A percentile compares a stretch with the other conserved stretches of the same genome.
These are phyloP conservation scores for Dioscorea cayenensis DNA, from an alignment of 116 monocot genomes.

Conservation along the genomic window DNA sequence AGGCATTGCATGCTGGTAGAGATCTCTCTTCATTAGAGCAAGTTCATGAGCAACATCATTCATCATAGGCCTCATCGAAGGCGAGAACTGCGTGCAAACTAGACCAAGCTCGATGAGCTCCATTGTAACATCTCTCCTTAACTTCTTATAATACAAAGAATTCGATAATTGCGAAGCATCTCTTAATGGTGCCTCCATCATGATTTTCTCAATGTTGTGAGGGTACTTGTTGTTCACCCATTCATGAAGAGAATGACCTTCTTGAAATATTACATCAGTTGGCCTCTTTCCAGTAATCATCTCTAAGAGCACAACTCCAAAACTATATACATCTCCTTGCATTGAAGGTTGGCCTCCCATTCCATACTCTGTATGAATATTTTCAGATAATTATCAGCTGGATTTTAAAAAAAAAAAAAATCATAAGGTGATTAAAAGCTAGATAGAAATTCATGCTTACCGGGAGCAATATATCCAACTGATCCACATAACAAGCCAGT, in stretches of 20 bases:
- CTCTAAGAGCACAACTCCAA: conserved; percentile 73
- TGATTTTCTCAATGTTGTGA: conserved; percentile 26
- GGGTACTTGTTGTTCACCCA: conserved; percentile 64
- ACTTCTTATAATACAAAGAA: conserved; percentile 8
- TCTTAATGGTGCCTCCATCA: conserved; percentile 7
- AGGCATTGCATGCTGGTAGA: conserved; percentile 10
- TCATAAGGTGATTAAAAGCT: not conserved
- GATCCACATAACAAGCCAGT: conserved; percentile 61
- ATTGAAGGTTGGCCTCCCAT: conserved; percentile 58
- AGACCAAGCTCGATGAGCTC: conserved; percentile 73
- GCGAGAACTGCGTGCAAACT: conserved; percentile 46
- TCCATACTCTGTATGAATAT: conserved; percentile 62
- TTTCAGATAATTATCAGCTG: not conserved
- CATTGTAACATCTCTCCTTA: conserved; percentile 19
- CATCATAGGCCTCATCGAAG: conserved; percentile 73
- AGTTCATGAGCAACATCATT: conserved; percentile 59
- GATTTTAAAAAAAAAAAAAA: not conserved
- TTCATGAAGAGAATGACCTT: conserved; percentile 56
- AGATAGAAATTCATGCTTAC: conserved; percentile 22
- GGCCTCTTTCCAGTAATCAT: conserved; percentile 65
- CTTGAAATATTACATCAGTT: conserved; percentile 49
- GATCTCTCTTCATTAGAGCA: conserved; percentile 35
- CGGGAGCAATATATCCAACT: conserved; percentile 83
- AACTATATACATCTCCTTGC: conserved; percentile 86
- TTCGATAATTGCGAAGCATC: conserved; percentile 2